phyloP scores from a whole-genome alignment of 331 rosid species.

The Cucumis variabilis region DNA sequence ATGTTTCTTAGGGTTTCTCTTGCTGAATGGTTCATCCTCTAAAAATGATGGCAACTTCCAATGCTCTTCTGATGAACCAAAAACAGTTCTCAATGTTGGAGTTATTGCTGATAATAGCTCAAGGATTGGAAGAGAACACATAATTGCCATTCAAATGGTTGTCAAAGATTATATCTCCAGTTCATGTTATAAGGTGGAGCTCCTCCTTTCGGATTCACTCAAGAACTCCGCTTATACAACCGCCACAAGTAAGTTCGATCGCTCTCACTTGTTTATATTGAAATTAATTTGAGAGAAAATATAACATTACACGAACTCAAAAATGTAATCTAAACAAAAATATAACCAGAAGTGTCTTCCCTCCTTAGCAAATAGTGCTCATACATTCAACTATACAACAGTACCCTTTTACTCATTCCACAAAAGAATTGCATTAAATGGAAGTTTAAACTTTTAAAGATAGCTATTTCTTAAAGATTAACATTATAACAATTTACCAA shows the following conservation, averaged over 20 bases:
- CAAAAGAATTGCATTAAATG: no score
- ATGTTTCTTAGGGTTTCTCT: constrained; percentile 12
- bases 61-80: background rate
- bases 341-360: no score
- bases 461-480: background rate
- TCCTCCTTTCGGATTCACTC: constrained; percentile 36
- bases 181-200: constrained; percentile 27
- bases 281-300: background rate
- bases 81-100: constrained; percentile 16
- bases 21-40: background rate
- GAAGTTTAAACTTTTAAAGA: no score
- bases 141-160: constrained; percentile 56
- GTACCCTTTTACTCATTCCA: no score
- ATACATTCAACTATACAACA: no score
- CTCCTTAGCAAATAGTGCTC: no score
- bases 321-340: no score
- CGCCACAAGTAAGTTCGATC: background rate
- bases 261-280: background rate
- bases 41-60: background rate
- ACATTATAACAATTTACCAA: background rate
- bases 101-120: constrained; percentile 30
- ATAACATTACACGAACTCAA: background rate
- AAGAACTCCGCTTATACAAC: constrained; percentile 16
- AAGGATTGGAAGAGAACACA: constrained; percentile 55
- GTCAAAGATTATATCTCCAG: constrained; percentile 32